These are phyloP conservation scores for Hypomontagnella submonticulosa DNA, from an alignment of 495 filamentous ascomycete species.

Conservation along the genomic window DNA sequence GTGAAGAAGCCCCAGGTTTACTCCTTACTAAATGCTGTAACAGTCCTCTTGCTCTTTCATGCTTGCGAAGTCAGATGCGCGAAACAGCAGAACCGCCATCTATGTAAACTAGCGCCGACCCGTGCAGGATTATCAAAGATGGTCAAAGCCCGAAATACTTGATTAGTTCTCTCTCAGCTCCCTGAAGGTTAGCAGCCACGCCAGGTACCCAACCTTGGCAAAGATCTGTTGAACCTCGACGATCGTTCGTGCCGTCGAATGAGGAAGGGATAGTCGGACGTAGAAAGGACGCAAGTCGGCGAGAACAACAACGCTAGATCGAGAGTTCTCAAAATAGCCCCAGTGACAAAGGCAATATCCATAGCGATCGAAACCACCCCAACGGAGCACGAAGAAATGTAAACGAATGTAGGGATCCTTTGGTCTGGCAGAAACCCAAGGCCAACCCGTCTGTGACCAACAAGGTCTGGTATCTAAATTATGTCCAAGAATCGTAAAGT, in stretches of 20 bases:
- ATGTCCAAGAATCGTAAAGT: slow-evolving; percentile 45
- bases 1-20: slow-evolving; percentile 21
- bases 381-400: slow-evolving; percentile 13
- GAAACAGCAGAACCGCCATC: slow-evolving; percentile 44
- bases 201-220: slow-evolving; percentile 14
- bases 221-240: slow-evolving; percentile 19
- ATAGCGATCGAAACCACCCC: slow-evolving; percentile 26
- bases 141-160: slow-evolving; percentile 33
- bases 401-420: slow-evolving; percentile 35
- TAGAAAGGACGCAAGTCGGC: slow-evolving; percentile 9
- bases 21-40: slow-evolving; percentile 36
- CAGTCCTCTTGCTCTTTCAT: slow-evolving; percentile 37
- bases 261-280: slow-evolving; percentile 15
- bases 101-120: slow-evolving; percentile 45
- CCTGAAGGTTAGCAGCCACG: slow-evolving; percentile 20
- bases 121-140: slow-evolving; percentile 39
- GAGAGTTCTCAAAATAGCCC: slow-evolving; percentile 7
- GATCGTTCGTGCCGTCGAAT: slow-evolving; percentile 5
- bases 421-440: slow-evolving; percentile 31
- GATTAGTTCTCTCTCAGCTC: slow-evolving; percentile 31
- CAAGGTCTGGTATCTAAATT: slow-evolving; percentile 42
- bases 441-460: slow-evolving; percentile 37
- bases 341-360: slow-evolving; percentile 19
- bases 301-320: slow-evolving; percentile 1
- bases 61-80: slow-evolving; percentile 41